Evolutionary conservation across 192 early-diverging fungal species (phyloP).

Genomic region (Rhizophagus clarus): DNA sequence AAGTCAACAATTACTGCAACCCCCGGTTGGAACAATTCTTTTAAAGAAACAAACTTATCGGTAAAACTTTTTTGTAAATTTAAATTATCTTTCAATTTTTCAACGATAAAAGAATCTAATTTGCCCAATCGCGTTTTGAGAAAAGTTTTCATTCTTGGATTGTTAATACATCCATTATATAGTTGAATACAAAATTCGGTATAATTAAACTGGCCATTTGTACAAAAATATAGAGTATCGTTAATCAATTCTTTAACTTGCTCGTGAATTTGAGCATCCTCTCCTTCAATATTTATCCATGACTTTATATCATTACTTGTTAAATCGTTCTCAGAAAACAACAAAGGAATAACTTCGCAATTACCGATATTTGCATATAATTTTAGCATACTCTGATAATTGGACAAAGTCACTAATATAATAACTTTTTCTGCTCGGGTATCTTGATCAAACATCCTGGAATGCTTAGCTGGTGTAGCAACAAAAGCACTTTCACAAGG

Average conservation of each 20-base stretch:
- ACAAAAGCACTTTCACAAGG: constrained; percentile 6
- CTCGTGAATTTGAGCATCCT: background rate
- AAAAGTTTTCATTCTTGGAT: background rate
- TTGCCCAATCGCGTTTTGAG: background rate
- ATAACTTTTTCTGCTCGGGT: background rate
- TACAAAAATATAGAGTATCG: background rate
- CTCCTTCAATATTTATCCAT: background rate
- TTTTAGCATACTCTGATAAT: background rate
- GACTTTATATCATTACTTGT: background rate
- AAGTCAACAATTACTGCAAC: constrained; percentile 10
- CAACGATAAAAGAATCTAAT: constrained; percentile 15
- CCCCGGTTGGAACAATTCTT: constrained; percentile 4
- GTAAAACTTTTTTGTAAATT: background rate
- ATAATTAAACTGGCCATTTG: background rate
- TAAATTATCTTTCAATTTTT: background rate
- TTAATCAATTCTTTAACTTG: background rate
- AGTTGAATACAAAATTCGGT: background rate
- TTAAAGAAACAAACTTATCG: background rate
- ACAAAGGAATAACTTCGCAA: constrained; percentile 7
- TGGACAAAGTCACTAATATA: constrained; percentile 5
- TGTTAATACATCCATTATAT: background rate
- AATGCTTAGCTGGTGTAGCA: background rate
- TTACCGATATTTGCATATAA: background rate
- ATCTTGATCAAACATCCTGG: background rate
- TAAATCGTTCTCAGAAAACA: constrained; percentile 6